Conservation (phyloP, 148 eudicot species). For the Rhododendron vialii region DNA sequence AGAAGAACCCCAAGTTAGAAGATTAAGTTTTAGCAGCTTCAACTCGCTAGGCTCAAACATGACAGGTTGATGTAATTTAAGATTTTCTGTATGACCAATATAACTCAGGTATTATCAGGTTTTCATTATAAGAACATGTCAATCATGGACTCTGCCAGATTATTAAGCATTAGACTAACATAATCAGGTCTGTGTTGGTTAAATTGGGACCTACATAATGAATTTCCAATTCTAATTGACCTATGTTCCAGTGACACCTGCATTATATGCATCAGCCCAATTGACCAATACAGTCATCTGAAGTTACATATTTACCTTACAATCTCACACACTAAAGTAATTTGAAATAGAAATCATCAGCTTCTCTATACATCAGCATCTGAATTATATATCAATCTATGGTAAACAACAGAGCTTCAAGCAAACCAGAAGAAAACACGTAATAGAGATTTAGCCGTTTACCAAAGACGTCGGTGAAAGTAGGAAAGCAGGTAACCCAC, state of each 20-base stretch:
- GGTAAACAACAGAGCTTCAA: background rate
- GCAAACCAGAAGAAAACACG: conserved; percentile 6
- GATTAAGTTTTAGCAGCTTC: background rate
- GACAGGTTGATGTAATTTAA: background rate
- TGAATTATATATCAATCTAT: background rate
- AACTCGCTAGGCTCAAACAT: background rate
- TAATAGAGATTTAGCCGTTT: background rate
- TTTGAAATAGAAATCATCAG: background rate
- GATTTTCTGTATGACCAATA: background rate
- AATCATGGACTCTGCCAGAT: background rate
- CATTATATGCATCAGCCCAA: background rate
- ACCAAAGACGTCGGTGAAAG: background rate
- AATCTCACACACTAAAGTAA: background rate
- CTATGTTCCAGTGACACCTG: background rate
- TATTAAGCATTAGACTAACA: background rate
- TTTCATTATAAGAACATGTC: background rate
- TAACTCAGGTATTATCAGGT: background rate
- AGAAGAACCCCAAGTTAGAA: background rate
- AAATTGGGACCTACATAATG: background rate
- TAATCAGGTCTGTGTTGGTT: conserved; percentile 6
- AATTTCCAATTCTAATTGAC: background rate
- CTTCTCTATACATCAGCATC: background rate
- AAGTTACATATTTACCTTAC: background rate
- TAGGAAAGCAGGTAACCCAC: conserved; percentile 22
- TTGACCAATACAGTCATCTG: background rate